A percentile compares a stretch with the other conserved stretches of the same genome.
Conservation (phyloP, 371 early-diverging fungal genomes). For the Rhizopus delemar region DNA sequence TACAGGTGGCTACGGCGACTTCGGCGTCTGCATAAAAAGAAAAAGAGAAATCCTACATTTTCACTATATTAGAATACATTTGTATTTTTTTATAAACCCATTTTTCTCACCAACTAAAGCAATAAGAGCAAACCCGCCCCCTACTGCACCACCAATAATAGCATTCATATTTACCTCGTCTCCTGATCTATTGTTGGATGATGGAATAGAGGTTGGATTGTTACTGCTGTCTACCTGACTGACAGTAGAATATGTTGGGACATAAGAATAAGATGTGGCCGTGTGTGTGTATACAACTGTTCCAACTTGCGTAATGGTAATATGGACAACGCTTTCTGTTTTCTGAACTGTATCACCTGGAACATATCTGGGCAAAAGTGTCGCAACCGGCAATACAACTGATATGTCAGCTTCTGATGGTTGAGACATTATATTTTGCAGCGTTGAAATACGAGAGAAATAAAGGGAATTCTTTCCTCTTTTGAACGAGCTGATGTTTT, state of each 20-base stretch:
- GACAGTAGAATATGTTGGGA: slow-evolving; percentile 19
- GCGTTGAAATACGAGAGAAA: neutral
- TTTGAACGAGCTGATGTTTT: no score
- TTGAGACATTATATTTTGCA: slow-evolving; percentile 23
- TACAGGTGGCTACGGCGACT: neutral
- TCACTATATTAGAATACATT: neutral
- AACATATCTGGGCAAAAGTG: neutral
- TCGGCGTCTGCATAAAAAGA: slow-evolving; percentile 7
- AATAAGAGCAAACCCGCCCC: slow-evolving; percentile 15
- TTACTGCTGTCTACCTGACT: neutral
- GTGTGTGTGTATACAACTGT: slow-evolving; percentile 30
- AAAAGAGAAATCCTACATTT: slow-evolving; percentile 8
- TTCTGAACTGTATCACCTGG: neutral
- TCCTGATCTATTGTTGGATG: neutral
- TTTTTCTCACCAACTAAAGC: slow-evolving; percentile 19
- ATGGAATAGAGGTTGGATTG: neutral
- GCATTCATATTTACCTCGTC: slow-evolving; percentile 11
- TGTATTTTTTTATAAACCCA: neutral
- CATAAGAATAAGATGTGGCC: slow-evolving; percentile 28
- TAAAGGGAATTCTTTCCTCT: neutral
- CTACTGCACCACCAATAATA: slow-evolving; percentile 19
- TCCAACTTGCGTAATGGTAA: slow-evolving; percentile 23
- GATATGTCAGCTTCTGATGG: no score
- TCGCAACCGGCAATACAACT: slow-evolving; percentile 1
- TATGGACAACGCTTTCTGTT: slow-evolving; percentile 20